Conservation (phyloP, 2,329 filamentous ascomycete genomes). For the Botryotinia calthae region DNA sequence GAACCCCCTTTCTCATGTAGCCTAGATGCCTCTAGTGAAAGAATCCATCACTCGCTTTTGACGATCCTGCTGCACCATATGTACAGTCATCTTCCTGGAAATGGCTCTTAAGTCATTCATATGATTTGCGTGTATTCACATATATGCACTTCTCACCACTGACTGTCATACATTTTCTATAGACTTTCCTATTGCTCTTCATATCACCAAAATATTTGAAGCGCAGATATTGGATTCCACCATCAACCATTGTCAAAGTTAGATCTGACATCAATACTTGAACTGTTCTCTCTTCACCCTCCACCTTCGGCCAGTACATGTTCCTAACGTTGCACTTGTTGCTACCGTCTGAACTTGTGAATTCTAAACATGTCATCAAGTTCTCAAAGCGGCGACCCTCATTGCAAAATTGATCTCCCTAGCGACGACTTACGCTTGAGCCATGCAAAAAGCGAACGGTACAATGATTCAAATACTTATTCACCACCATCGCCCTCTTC, state of each 20-base stretch:
- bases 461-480: not conserved
- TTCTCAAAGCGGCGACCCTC: not conserved
- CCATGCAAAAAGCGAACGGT: not conserved
- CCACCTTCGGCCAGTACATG: not conserved
- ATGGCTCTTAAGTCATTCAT: not conserved
- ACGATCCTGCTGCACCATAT: not conserved
- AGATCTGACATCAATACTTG: not conserved
- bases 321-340: not conserved
- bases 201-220: not conserved
- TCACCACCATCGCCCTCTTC: not conserved
- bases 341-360: not conserved
- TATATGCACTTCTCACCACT: not conserved
- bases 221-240: not conserved
- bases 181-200: not conserved
- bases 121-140: not conserved
- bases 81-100: not conserved
- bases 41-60: not conserved
- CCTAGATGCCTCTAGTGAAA: not conserved
- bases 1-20: not conserved
- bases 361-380: not conserved
- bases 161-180: not conserved
- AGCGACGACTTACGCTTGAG: constrained; percentile 2
- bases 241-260: not conserved
- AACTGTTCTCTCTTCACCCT: not conserved
- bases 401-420: not conserved